phyloP scores from a whole-genome alignment of 768 basidiomycete species.

The Punctularia strigosozonata region DNA sequence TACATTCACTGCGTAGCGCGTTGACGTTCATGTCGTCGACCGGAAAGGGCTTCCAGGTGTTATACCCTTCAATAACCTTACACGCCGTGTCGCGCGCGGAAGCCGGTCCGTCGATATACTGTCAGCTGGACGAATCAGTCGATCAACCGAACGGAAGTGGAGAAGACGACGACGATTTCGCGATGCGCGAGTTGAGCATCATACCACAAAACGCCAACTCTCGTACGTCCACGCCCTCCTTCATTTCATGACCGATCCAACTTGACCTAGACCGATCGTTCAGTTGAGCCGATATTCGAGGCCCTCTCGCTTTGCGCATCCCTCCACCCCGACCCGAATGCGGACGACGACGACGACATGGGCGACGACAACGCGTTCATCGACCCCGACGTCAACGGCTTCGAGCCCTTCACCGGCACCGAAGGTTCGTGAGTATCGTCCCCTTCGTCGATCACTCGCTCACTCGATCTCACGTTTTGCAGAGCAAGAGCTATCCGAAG shows the following conservation, averaged over 20 bases:
- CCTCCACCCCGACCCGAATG: constrained; percentile 61
- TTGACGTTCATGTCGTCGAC: constrained; percentile 67
- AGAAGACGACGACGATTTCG: constrained; percentile 28
- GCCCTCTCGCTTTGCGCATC: constrained; percentile 79
- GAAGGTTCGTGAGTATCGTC: no score
- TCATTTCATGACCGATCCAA: not conserved
- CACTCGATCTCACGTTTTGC: no score
- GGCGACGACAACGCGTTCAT: constrained; percentile 40
- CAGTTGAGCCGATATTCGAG: constrained; percentile 81
- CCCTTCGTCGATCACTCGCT: no score
- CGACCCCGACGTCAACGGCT: constrained; percentile 28
- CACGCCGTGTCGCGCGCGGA: constrained; percentile 82
- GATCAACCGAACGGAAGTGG: constrained; percentile 15
- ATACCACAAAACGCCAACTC: constrained; percentile 45
- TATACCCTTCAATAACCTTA: constrained; percentile 84
- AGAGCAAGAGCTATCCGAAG: constrained; percentile 78
- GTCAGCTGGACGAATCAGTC: constrained; percentile 77
- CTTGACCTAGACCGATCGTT: constrained; percentile 2
- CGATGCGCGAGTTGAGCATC: constrained; percentile 77
- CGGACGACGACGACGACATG: constrained; percentile 31
- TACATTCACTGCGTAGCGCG: no score
- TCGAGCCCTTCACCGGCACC: constrained; percentile 46
- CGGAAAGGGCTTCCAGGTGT: constrained; percentile 69
- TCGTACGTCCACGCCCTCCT: constrained; percentile 33
- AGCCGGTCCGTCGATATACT: constrained; percentile 68